A percentile compares a stretch with the other conserved stretches of the same genome.
Conservation (phyloP, 2,329 filamentous ascomycete genomes). For the Cadophora gregata region DNA sequence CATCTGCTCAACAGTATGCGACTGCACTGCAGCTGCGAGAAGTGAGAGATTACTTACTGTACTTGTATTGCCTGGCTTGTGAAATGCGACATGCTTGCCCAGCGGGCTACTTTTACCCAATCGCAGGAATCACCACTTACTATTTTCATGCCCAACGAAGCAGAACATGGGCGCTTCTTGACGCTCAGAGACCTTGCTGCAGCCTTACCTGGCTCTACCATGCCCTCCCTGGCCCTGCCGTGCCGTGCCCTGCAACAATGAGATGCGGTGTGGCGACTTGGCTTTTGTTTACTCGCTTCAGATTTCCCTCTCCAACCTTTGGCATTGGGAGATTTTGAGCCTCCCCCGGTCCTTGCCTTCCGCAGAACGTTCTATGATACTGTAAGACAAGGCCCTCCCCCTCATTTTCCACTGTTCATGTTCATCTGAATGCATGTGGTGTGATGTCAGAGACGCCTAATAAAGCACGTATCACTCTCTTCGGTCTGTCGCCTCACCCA, state of each 20-base stretch:
- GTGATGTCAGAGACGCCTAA: not conserved
- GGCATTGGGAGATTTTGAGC: conserved; percentile 8
- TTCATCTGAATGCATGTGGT: not conserved
- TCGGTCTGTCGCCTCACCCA: not conserved
- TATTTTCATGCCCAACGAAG: not conserved
- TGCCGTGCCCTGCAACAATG: not conserved
- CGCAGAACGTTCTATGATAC: not conserved
- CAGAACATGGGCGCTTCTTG: not conserved
- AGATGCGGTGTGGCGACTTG: not conserved
- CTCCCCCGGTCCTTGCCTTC: not conserved
- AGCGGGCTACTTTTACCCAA: too few species aligned
- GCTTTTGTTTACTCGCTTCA: not conserved
- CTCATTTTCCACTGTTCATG: not conserved
- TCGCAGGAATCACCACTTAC: not conserved
- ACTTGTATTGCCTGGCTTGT: not conserved
- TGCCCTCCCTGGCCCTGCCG: not conserved
- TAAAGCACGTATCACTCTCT: not conserved
- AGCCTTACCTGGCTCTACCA: not conserved
- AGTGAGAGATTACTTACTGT: not conserved
- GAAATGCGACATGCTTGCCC: too few species aligned
- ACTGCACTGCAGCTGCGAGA: not conserved
- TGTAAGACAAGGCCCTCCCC: not conserved
- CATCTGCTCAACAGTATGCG: not conserved
- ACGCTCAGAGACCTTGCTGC: not conserved
- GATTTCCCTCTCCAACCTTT: not conserved